Conservation (phyloP, 2,329 filamentous ascomycete genomes). For the Paecilomyces dactylethromorphus region DNA sequence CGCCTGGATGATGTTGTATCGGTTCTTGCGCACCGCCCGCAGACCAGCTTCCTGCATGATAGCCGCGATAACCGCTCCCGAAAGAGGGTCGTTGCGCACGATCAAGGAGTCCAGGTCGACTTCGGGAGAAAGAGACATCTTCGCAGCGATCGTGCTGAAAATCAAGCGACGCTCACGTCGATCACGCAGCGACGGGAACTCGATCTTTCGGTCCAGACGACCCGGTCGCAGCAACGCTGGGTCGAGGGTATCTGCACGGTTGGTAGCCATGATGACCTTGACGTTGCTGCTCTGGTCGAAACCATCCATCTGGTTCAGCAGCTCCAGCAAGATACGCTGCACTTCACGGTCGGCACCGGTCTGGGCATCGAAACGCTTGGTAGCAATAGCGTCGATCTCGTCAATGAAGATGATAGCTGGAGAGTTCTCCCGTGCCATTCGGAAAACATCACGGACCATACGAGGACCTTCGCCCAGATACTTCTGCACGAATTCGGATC, state of each 20-base stretch:
- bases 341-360: constrained; percentile 97
- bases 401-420: constrained; percentile 99
- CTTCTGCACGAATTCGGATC: constrained; percentile 98
- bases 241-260: constrained; percentile 92
- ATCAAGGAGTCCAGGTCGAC: constrained; percentile 95
- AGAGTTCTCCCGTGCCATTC: constrained; percentile 97
- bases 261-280: constrained; percentile 99
- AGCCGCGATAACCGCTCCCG: constrained; percentile 90
- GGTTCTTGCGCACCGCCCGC: constrained; percentile 89
- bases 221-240: constrained; percentile 87
- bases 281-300: constrained; percentile 99
- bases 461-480: constrained; percentile 95
- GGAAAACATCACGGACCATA: constrained; percentile 98
- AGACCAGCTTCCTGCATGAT: constrained; percentile 99
- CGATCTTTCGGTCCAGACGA: constrained; percentile 93
- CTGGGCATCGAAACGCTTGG: constrained; percentile 98
- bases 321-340: constrained; percentile 92
- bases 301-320: constrained; percentile 99
- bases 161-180: constrained; percentile 92
- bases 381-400: constrained; percentile 97
- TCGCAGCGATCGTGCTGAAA: constrained; percentile 91
- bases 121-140: constrained; percentile 96
- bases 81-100: constrained; percentile 90
- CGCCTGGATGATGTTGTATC: constrained; percentile 97
- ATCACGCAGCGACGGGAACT: constrained; percentile 93